phyloP scores from a whole-genome alignment of 306 rosid genomes.

The cucumber (Cucumis sativus) region DNA sequence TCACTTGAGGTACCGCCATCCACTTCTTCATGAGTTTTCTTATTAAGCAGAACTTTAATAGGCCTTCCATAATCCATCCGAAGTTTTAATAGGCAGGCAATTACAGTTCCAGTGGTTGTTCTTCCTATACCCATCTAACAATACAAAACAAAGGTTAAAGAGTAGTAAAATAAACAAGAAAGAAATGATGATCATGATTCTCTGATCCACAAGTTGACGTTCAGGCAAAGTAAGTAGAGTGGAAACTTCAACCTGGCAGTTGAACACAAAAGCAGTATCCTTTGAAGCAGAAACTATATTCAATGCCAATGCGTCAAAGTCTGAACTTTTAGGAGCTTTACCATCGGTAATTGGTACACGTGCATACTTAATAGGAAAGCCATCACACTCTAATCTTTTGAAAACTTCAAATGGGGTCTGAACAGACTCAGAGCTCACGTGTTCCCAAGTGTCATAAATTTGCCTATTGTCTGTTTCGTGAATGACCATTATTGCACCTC shows the following conservation, averaged over 20 bases:
- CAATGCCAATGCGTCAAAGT: slow-evolving; percentile 53
- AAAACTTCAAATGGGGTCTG: slow-evolving; percentile 91
- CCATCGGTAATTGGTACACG: slow-evolving; percentile 93
- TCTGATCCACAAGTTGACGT: not conserved
- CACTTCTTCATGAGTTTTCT: slow-evolving; percentile 32
- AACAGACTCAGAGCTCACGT: slow-evolving; percentile 43
- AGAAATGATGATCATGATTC: not conserved
- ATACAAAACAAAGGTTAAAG: slow-evolving; percentile 12
- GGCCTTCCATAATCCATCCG: slow-evolving; percentile 78
- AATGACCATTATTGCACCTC: slow-evolving; percentile 81
- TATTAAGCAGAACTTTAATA: slow-evolving; percentile 46
- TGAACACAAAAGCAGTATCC: slow-evolving; percentile 79
- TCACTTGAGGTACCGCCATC: slow-evolving; percentile 64
- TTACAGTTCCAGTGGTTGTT: slow-evolving; percentile 89
- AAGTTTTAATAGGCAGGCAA: slow-evolving; percentile 85
- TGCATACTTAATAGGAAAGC: slow-evolving; percentile 80
- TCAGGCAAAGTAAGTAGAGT: slow-evolving; percentile 12
- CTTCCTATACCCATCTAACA: slow-evolving; percentile 87
- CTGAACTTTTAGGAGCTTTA: slow-evolving; percentile 90
- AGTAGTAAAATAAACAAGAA: slow-evolving; percentile 12
- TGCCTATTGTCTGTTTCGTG: slow-evolving; percentile 76
- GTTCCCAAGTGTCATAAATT: slow-evolving; percentile 85
- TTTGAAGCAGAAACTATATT: slow-evolving; percentile 69
- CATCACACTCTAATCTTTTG: slow-evolving; percentile 54
- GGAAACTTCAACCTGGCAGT: slow-evolving; percentile 59